Evolutionary conservation across 306 rosid species (phyloP), one percentile per base, ranked within the genome.

Genomic region (Casuarina equisetifolia): DNA sequence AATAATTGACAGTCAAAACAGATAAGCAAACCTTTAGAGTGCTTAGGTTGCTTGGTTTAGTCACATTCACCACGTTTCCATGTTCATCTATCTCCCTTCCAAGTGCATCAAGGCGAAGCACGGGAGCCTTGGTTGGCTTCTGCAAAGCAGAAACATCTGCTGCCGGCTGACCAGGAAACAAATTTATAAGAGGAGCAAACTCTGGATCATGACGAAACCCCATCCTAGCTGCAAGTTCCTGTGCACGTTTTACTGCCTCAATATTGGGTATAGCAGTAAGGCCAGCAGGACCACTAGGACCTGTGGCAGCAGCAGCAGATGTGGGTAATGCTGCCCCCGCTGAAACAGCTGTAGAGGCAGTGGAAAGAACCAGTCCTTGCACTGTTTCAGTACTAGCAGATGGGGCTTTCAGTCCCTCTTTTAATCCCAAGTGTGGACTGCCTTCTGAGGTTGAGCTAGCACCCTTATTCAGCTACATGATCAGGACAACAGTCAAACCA

Each of bases 81-180:
- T 92, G 88, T 85, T 94, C 98, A 80, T 94, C 97, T 62, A 94
- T 86, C 85, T 94, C 98, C 86, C 98, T 89, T 52, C 98, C 98
- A 66, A 86, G 97, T 25, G 98, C 93, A 84, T 94, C 98, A 78
- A 94, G 93, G 51, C 98, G 97, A 86, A 94, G 98, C 84, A 94
- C 97, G 83, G 97, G 98, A 39, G 88, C 90, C 79, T 92, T 94
- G 54, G 88, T 79, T 46, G 97, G 98, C 85, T 91, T 94, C 89
- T 89, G 98, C 4, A 90, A 83, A 76, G 78, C 57, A 76, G 89
- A 72, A 73, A 73, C 79, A 72, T 94, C 97, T 2, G 93, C 69
- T 52, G 81, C 81, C 74, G 61, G n/a, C 82, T 92, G 96, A 74
- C 97, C 95, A 0, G 97, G 97, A 87, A 94, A 94, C 89, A 89